Base-by-base conservation (phyloP, 2,329 filamentous ascomycete genomes). In the Neospermospora avenae region DNA sequence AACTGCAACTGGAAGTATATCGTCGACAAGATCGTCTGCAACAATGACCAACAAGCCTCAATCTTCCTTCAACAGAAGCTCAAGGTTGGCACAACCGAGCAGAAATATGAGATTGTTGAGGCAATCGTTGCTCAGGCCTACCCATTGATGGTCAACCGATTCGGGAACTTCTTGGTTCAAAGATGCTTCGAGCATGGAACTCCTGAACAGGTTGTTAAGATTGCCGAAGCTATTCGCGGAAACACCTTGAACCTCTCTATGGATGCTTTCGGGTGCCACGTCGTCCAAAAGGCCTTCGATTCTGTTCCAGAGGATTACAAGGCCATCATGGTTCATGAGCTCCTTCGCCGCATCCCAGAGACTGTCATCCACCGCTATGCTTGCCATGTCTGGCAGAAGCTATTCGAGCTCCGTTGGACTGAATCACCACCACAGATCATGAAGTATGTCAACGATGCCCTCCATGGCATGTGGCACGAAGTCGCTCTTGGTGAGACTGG, bases 1-100 rank as follows among this genome's bases (percentile, higher is more conserved):
- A 96, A 90, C 71, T 98, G 93, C 77, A 96, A 99, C 78, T 99
- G 93, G 95, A 96, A 95, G 77, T 97, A 96, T 74, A 97, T 99
- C 69, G 95, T 99, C 58, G 93, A 99, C 79, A 98, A 98, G 81
- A 99, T 99, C 73, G 93, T 99, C 67, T 96, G 91, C 84, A 97
- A 93, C 78, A 98, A 99, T 74, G 95, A 99, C 72, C 95, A 99
- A 76, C 95, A 99, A 76, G 95, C 96, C 10, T 99, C 95, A 2
- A 98, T 99, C 70, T 99, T 99, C 77, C 81, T 99, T 46, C 95
- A 99, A 75, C 95, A 99, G 77, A 99, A 99, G 79, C 89, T 99
- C 68, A 99, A 99, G 78, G 90, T 97, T 63, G 93, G 93, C 61
- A 97, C 93, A 3, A 82, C 88, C 0, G 93, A 98, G 71, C 95